Base-by-base conservation (phyloP, 192 early-diverging fungal species). In the Chytriomyces sp. region DNA sequence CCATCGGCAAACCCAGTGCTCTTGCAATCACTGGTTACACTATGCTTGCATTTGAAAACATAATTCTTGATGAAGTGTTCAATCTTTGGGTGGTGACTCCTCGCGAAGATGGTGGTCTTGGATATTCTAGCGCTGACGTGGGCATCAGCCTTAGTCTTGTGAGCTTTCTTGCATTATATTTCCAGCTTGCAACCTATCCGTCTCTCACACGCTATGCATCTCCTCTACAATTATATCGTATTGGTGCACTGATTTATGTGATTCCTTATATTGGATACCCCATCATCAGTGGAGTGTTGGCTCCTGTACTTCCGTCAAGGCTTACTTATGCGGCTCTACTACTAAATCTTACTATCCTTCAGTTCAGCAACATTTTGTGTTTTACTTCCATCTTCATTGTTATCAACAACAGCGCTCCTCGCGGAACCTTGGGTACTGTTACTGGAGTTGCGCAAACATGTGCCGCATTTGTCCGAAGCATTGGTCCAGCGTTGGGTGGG, bases 51-150 rank as follows among this genome's bases (percentile, higher is more conserved):
- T 70, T 82, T 39, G 41, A 70, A 2, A 63, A 80, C 54, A 74
- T 82, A 30, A n/a, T 80, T 8, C 77, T 80, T 66, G 81, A 78
- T 26, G 81, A 82, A 57, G 53, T 68, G 0, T 75, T 81, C 59
- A 56, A 75, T 34, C 63, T 82, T 6, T 82, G 60, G 52, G 76
- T 73, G 26, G 77, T 77, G 30, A 49, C 78, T 14, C 12, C 84
- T 88, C 22, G 81, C 5, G 17, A 32, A 14, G 62, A 32, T 12
- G 59, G 57, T 59, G 80, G 77, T 1, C 64, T 81, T 10, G 64
- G 41, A 30, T 32, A 49, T 22, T 49, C 44, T 12, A 49, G 44
- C 22, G 44, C 44, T 19, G 44, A 49, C 22, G 44, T 49, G 44
- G 44, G 44, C 12, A 49, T 49, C 44, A 19, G 14, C 12, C 44